Conservation (phyloP, 805 yeast species). For the Blastobotrys chiropterorum region DNA sequence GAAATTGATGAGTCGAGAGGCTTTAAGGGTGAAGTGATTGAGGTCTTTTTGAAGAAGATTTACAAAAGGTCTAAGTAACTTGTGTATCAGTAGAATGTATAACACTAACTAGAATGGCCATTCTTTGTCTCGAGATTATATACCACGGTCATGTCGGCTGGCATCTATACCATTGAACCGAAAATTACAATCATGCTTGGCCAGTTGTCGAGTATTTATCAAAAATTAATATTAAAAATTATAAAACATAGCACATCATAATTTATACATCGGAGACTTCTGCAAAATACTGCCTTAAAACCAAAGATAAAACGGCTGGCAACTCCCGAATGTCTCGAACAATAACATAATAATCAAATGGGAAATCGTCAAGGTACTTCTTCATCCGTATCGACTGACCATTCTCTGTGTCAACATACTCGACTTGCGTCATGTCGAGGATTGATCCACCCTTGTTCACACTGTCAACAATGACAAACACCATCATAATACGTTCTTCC, state of each 20-base stretch:
- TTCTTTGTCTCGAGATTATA: too few relatives aligned
- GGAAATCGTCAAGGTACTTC: constrained; percentile 88
- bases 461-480: constrained; percentile 90
- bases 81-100: background rate
- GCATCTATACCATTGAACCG: too few relatives aligned
- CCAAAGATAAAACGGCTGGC: constrained; percentile 85
- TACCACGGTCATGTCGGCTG: too few relatives aligned
- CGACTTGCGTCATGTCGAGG: constrained; percentile 90
- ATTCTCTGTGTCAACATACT: constrained; percentile 55
- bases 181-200: background rate
- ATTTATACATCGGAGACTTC: constrained; percentile 44
- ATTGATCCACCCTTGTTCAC: constrained; percentile 65
- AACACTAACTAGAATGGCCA: background rate
- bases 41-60: constrained; percentile 79
- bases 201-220: too few relatives aligned
- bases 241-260: background rate
- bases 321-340: constrained; percentile 83
- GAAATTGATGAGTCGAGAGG: constrained; percentile 84
- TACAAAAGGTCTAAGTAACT: constrained; percentile 84
- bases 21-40: constrained; percentile 81
- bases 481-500: constrained; percentile 89
- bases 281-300: constrained; percentile 85
- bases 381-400: constrained; percentile 63
- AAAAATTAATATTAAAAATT: background rate
- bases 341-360: constrained; percentile 94